These are phyloP conservation scores for Triglochin maritima DNA, from an alignment of 106 monocot species.

Conservation along the genomic window DNA sequence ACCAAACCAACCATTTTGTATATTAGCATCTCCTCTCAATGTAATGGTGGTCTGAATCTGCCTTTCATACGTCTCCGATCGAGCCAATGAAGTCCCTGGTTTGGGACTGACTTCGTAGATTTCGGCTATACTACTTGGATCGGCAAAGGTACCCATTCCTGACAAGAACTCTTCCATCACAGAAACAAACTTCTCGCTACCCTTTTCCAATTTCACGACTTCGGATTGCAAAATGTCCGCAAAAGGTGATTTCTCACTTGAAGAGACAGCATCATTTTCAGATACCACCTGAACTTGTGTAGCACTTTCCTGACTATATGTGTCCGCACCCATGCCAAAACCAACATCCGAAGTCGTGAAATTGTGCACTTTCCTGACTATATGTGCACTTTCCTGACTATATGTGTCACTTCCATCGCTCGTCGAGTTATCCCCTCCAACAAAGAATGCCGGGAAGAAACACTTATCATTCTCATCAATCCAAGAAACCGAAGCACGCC, in stretches of 20 bases:
- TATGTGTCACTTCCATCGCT: not conserved
- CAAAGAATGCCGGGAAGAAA: conserved; percentile 38
- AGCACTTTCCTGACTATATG: not conserved
- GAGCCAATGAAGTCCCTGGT: conserved; percentile 2
- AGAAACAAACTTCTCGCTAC: conserved; percentile 16
- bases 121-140: conserved; percentile 11
- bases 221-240: conserved; percentile 15
- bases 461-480: conserved; percentile 38
- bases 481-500: conserved; percentile 35
- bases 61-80: conserved; percentile 23
- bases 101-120: conserved; percentile 20
- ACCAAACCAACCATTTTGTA: conserved; percentile 41
- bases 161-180: conserved; percentile 25
- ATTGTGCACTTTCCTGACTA: not conserved
- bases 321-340: conserved; percentile 7
- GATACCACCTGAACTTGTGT: not conserved
- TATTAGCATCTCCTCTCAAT: conserved; percentile 16
- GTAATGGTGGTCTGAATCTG: conserved; percentile 6
- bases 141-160: conserved; percentile 42
- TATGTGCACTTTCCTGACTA: not conserved
- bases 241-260: not conserved
- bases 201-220: conserved; percentile 19
- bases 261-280: too few species aligned
- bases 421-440: conserved; percentile 7
- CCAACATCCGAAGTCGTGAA: conserved; percentile 16